Conservation (phyloP, 1,284 basidiomycete species). For the Leucoagaricus sp. region DNA sequence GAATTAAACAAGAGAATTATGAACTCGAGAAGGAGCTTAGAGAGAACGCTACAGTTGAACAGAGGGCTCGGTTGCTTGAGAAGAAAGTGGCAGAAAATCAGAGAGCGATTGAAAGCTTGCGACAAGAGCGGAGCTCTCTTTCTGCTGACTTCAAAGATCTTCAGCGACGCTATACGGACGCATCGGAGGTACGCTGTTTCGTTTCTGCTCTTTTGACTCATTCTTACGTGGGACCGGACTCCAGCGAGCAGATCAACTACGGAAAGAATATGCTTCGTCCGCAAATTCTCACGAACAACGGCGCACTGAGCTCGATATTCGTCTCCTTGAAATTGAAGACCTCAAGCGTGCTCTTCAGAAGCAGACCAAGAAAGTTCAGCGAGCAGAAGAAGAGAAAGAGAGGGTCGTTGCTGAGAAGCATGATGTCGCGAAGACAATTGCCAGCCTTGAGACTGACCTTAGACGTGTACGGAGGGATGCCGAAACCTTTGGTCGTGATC, state of each 20-base stretch:
- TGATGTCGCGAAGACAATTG: constrained; percentile 62
- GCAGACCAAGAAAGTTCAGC: constrained; percentile 65
- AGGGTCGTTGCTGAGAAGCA: constrained; percentile 62
- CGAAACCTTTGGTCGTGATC: constrained; percentile 72
- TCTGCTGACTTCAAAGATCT: constrained; percentile 68
- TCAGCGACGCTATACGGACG: constrained; percentile 62
- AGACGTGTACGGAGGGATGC: constrained; percentile 71
- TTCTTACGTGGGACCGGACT: neutral
- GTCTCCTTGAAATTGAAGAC: constrained; percentile 71
- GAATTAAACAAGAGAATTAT: constrained; percentile 67
- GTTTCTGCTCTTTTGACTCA: neutral
- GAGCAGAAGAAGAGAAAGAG: constrained; percentile 58
- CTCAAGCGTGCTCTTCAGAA: constrained; percentile 62
- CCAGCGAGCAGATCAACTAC: constrained; percentile 51
- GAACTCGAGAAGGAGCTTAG: constrained; percentile 69
- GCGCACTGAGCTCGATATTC: constrained; percentile 70
- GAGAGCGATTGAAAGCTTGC: constrained; percentile 67
- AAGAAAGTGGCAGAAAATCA: constrained; percentile 63
- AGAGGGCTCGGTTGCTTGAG: constrained; percentile 68
- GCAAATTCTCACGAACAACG: constrained; percentile 71
- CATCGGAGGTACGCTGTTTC: constrained; percentile 55
- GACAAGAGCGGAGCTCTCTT: constrained; percentile 71
- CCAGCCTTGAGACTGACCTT: constrained; percentile 67
- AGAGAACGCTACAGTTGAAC: constrained; percentile 64
- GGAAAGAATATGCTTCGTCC: constrained; percentile 56